Percentiles rank a stretch among this genome's conserved stretches.
Evolutionary conservation across 148 eudicot species (phyloP).

Genomic region (Nepenthes gracilis): DNA sequence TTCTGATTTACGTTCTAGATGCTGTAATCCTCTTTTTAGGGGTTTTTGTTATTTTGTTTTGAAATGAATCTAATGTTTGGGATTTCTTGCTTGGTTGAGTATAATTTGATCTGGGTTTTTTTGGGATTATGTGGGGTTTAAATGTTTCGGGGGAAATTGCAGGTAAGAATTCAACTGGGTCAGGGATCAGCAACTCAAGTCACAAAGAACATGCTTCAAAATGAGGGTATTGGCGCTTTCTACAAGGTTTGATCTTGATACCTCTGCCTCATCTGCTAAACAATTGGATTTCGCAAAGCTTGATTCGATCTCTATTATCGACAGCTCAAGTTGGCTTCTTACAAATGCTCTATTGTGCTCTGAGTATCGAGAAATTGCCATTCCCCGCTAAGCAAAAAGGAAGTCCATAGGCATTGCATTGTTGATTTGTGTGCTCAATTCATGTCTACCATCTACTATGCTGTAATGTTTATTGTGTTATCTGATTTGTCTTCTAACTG

Average conservation of each 20-base stretch:
- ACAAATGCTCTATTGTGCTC: no score
- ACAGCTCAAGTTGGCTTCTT: not conserved
- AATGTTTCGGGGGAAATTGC: slow-evolving; percentile 13
- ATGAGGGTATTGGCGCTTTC: slow-evolving; percentile 87
- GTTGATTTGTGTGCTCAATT: no score
- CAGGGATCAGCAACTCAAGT: slow-evolving; percentile 83
- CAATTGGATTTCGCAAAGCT: not conserved
- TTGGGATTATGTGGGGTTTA: not conserved
- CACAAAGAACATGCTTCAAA: slow-evolving; percentile 72
- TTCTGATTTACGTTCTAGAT: no score
- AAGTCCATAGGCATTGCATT: no score
- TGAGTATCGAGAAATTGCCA: no score
- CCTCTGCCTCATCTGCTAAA: not conserved
- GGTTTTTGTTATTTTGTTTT: not conserved
- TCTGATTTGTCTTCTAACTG: no score
- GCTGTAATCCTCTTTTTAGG: not conserved
- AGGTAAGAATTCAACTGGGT: slow-evolving; percentile 97
- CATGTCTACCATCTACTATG: no score
- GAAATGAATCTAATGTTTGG: not conserved
- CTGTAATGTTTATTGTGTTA: no score
- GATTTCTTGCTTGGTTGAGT: not conserved
- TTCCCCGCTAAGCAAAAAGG: no score
- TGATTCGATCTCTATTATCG: not conserved
- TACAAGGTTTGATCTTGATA: slow-evolving; percentile 52
- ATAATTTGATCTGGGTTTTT: slow-evolving; percentile 5